A percentile compares a stretch with the other conserved stretches of the same genome.
Evolutionary conservation across 768 basidiomycete genomes (phyloP).

Genomic region (Naganishia vaughanmartiniae): DNA sequence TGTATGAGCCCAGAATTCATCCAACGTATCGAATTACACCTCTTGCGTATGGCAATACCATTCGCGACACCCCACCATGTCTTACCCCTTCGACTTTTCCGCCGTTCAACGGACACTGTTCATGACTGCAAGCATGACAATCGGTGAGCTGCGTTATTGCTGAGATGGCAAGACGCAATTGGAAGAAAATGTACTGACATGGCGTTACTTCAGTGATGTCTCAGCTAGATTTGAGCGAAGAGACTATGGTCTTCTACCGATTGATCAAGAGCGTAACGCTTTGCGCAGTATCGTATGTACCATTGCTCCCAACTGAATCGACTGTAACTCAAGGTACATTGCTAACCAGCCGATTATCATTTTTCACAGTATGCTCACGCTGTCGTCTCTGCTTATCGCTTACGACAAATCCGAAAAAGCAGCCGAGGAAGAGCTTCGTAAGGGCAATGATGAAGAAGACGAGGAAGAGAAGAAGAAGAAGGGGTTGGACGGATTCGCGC

Average conservation of each 20-base stretch:
- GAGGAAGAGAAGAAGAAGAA: constrained; percentile 12
- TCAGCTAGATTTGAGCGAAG: constrained; percentile 31
- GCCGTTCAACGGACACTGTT: constrained; percentile 28
- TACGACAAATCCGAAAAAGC: constrained; percentile 29
- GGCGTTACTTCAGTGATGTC: constrained; percentile 24
- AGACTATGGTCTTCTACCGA: constrained; percentile 31
- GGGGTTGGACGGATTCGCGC: neutral
- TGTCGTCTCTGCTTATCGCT: constrained; percentile 20
- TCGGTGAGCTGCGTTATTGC: constrained; percentile 9
- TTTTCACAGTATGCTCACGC: constrained; percentile 12
- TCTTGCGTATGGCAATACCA: neutral
- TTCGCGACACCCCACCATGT: neutral
- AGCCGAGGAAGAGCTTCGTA: constrained; percentile 18
- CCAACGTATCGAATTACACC: neutral
- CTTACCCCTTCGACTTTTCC: constrained; percentile 28
- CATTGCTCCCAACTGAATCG: neutral
- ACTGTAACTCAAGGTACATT: neutral
- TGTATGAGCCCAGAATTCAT: neutral
- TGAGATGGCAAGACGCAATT: neutral
- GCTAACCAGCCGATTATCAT: neutral
- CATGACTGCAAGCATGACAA: constrained; percentile 31
- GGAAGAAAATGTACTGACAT: neutral
- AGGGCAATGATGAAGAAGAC: neutral
- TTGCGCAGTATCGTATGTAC: constrained; percentile 19
- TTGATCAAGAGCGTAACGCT: constrained; percentile 29